phyloP scores from a whole-genome alignment of 768 basidiomycete species.

The Boletus coccyginus region DNA sequence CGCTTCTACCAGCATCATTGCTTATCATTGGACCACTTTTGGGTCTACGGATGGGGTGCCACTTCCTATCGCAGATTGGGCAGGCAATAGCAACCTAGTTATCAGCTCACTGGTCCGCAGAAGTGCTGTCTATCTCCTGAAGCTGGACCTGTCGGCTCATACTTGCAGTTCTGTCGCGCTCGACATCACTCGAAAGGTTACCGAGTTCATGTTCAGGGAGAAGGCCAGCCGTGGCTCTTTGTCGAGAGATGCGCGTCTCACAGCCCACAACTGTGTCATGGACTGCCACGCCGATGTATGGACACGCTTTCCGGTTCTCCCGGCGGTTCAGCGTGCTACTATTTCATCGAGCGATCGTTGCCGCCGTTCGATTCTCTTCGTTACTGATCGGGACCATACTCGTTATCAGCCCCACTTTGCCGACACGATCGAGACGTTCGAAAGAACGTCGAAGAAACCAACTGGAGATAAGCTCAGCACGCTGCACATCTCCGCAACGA shows the following conservation, averaged over 20 bases:
- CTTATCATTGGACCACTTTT: constrained; percentile 59
- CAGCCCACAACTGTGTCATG: constrained; percentile 47
- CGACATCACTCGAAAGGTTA: constrained; percentile 53
- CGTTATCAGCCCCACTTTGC: constrained; percentile 42
- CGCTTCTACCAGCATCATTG: constrained; percentile 24
- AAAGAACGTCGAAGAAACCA: constrained; percentile 51
- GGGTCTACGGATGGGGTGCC: constrained; percentile 47
- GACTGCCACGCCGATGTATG: constrained; percentile 57
- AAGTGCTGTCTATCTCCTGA: constrained; percentile 42
- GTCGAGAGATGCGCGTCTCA: constrained; percentile 17
- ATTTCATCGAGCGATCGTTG: constrained; percentile 34
- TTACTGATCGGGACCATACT: constrained; percentile 36
- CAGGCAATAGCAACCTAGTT: constrained; percentile 23
- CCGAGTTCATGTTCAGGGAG: constrained; percentile 57
- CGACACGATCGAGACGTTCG: constrained; percentile 45
- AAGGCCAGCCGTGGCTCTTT: constrained; percentile 29
- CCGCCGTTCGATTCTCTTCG: constrained; percentile 40
- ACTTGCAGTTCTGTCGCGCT: constrained; percentile 45
- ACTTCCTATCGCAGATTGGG: constrained; percentile 32
- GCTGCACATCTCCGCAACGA: constrained; percentile 32
- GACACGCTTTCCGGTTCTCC: constrained; percentile 57
- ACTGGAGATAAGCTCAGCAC: constrained; percentile 41
- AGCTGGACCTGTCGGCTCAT: constrained; percentile 33
- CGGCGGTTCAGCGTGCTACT: constrained; percentile 46
- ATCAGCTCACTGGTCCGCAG: constrained; percentile 48